Evolutionary conservation across 139 green algal genomes (phyloP), one percentile per base, ranked within the genome.

Genomic region (Haematococcus lacustris): DNA sequence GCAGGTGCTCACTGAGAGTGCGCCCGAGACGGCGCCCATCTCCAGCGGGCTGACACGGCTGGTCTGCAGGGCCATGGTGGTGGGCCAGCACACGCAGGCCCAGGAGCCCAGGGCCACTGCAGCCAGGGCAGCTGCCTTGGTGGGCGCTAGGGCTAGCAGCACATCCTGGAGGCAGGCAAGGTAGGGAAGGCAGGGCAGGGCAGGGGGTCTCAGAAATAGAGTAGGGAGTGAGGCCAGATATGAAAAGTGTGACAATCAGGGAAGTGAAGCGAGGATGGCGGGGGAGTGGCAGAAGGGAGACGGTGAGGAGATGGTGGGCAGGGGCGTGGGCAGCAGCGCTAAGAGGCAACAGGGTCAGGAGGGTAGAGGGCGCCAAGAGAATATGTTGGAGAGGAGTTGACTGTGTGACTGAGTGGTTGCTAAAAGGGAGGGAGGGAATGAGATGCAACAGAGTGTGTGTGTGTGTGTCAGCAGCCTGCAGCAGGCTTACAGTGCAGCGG

Each of bases 21-120:
- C 88, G 3, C 88, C 88, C 62, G 84, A 77, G 67, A 87, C 76
- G 3, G 67, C 73, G 4, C 77, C 81, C 78, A 85, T 78, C 67
- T 83, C 71, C 13, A 37, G 26, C 1, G 78, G 74, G 1, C 63
- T 51, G 3, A 80, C 78, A 21, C 78, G 81, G 69, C 80, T 81
- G 32, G 83, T 77, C 70, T 93, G 91, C 69, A 93, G 88, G 70
- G 68, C 77, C 43, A 64, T 73, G 57, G 91, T 83, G 41, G 85
- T 81, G 21, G 88, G 88, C 65, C 88, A 93, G 53, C 70, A 73
- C 33, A 92, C 70, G 28, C 43, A 76, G 17, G 78, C 74, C 34
- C 92, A 43, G 0, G 73, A 73, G 1, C 83, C 83, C 0, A 85
- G 5, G 0, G 61, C 71, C 13, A 92, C 68, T 26, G 73, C 84